Conservation (phyloP, 2,329 filamentous ascomycete species). For the Lasiodiplodia theobromae region DNA sequence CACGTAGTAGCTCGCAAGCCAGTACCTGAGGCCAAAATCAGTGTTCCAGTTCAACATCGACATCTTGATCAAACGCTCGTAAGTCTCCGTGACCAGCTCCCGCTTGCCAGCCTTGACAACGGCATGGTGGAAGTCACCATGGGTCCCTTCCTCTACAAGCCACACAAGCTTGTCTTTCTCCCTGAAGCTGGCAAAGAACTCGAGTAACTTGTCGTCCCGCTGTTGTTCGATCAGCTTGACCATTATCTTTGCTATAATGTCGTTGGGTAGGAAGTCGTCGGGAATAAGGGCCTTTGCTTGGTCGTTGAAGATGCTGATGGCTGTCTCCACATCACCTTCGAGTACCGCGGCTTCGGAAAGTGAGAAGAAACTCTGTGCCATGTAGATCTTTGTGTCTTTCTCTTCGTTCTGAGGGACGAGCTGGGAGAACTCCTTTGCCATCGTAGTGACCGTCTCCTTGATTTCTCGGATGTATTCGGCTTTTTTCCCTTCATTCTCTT, state of each 20-base stretch:
- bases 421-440: neutral
- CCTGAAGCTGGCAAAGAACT: neutral
- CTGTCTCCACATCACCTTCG: constrained; percentile 11
- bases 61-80: neutral
- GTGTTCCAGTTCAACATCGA: neutral
- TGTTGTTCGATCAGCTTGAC: constrained; percentile 26
- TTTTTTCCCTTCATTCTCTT: neutral
- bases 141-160: neutral
- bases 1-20: constrained; percentile 25
- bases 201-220: constrained; percentile 11
- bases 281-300: constrained; percentile 6
- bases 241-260: constrained; percentile 28
- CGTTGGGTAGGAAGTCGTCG: constrained; percentile 13
- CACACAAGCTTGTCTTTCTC: constrained; percentile 2
- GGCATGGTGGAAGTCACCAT: neutral
- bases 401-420: neutral
- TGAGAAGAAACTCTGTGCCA: neutral
- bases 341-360: neutral
- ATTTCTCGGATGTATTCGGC: neutral
- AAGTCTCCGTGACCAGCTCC: neutral
- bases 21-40: constrained; percentile 17
- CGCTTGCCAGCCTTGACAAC: neutral
- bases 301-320: constrained; percentile 27
- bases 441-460: neutral
- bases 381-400: neutral